Evolutionary conservation across 306 rosid genomes (phyloP).

Genomic region (Quercus robur): DNA sequence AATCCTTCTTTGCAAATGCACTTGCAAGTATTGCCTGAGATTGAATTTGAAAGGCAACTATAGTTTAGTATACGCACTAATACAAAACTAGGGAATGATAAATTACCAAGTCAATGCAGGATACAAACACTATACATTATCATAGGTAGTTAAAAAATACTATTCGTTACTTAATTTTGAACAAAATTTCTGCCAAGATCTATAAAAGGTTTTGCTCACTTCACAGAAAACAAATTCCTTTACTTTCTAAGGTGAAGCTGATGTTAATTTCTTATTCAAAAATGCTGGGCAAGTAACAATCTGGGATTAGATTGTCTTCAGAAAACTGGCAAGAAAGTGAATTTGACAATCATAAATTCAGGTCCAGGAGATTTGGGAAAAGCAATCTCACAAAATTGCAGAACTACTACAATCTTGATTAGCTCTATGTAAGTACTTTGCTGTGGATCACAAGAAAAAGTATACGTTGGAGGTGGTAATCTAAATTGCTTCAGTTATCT

Average conservation of each 20-base stretch:
- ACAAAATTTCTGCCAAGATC: not conserved
- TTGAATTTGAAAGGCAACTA: slow-evolving; percentile 4
- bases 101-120: not conserved
- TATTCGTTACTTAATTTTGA: not conserved
- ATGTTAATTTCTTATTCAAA: not conserved
- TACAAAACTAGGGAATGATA: not conserved
- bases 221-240: not conserved
- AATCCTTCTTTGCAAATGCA: slow-evolving; percentile 85
- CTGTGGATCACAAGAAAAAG: not conserved
- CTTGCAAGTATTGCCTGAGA: slow-evolving; percentile 89
- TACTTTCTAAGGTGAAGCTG: not conserved
- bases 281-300: not conserved
- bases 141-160: not conserved
- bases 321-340: not conserved
- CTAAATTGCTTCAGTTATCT: not conserved
- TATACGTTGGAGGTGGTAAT: not conserved
- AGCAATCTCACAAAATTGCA: not conserved
- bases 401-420: not conserved
- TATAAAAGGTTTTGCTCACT: no score
- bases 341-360: not conserved
- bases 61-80: not conserved
- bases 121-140: not conserved
- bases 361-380: not conserved
- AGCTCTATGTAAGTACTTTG: not conserved
- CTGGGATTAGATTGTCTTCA: not conserved